Evolutionary conservation across 2,329 filamentous ascomycete species (phyloP), one percentile per base, ranked within the genome.

Genomic region (Purpureocillium takamizusanense): DNA sequence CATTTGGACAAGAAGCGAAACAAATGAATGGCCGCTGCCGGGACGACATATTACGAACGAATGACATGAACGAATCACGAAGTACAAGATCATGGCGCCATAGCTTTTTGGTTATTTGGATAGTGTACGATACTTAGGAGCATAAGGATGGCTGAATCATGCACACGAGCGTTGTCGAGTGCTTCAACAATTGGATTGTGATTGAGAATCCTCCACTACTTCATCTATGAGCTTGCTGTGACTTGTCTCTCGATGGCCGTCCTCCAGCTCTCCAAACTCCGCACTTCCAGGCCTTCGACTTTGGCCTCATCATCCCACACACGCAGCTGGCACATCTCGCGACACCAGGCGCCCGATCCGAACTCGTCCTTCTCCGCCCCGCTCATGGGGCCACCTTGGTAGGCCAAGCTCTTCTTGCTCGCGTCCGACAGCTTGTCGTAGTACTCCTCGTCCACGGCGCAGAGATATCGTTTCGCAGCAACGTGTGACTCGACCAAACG

Each of bases 291-390:
- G 21, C 37, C 33, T 31, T 38, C 40, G 2, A 42, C 38, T 29
- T 47, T 47, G 14, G 45, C 45, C n/a, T 40, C 43, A 15, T 47
- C 45, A 31, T 47, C 45, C 45, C 46, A 46, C 14, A 21, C 38
- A 15, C 46, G 17, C 15, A 48, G 36, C 33, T 38, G 40, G 15
- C 46, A 46, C 46, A 48, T 48, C 13, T 46, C 46, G 10, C 11
- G 4, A 30, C 46, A 44, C 46, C 41, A 46, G 18, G 28, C 10
- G 2, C 35, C 40, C 11, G 37, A 14, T 1, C 35, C 38, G 36
- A 46, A 48, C 15, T 36, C 36, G 2, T 39, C 31, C 34, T 23
- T 39, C 28, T 46, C 42, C 8, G 10, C 8, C 12, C 31, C 42
- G 25, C 18, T 39, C 46, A 46, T 46, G 2, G 38, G 38, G 3